Conservation (phyloP, 208 protist genomes). For the Trichomonas gallinae region DNA sequence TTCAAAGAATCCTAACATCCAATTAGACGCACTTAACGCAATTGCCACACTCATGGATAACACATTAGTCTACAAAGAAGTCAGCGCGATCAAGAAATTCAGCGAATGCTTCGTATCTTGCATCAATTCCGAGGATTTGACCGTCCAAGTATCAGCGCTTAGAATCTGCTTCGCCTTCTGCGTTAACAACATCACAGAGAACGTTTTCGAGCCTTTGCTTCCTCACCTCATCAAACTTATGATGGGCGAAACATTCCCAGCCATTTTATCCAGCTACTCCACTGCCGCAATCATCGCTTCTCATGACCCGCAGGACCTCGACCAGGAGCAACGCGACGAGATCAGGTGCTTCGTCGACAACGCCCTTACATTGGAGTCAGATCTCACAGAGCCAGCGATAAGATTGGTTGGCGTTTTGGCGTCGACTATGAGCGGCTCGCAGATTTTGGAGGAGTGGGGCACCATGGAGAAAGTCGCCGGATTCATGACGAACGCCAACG, state of each 20-base stretch:
- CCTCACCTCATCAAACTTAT: not conserved
- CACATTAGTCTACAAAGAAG: conserved; percentile 15
- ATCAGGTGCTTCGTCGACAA: not conserved
- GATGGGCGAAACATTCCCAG: not conserved
- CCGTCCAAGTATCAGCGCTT: not conserved
- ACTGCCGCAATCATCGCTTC: not conserved
- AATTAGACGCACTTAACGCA: not conserved
- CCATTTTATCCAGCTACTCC: not conserved
- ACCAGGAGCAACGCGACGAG: not conserved
- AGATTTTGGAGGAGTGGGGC: not conserved
- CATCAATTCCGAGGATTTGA: not conserved
- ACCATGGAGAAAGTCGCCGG: not conserved
- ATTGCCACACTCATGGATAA: not conserved
- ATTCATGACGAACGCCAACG: not conserved
- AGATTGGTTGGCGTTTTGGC: not conserved
- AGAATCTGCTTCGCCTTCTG: conserved; percentile 6
- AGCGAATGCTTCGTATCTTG: not conserved
- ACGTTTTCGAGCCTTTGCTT: not conserved
- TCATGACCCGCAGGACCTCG: not conserved
- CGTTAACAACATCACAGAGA: not conserved
- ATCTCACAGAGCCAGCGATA: not conserved
- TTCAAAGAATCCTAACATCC: not conserved
- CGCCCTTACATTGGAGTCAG: not conserved
- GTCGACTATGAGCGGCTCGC: not conserved
- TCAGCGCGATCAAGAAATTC: not conserved